Evolutionary conservation across 2,329 filamentous ascomycete species (phyloP), one percentile per base, ranked within the genome.

Genomic region (Clarireedia sp.): DNA sequence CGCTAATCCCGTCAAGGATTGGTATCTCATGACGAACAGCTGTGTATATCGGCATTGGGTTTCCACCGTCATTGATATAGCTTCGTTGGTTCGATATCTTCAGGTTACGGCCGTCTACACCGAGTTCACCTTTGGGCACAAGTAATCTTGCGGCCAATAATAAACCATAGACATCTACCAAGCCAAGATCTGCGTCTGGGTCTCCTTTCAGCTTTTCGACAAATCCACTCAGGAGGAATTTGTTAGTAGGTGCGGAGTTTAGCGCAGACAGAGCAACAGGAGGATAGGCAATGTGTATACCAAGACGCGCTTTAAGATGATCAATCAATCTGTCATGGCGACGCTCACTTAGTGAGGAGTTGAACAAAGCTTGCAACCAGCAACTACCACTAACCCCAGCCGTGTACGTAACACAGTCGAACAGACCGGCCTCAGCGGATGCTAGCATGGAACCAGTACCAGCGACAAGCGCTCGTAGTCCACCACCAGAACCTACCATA

Each of bases 21-120:
- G 92, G 94, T 23, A 99, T 97, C 69, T 99, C 94, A 66, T 99
- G 94, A 7, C 94, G 83, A 1, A 99, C 92, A 0, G 90, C 90
- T 0, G 92, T 95, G 66, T 99, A 99, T 49, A 99, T 96, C 0
- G 94, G 94, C 63, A 99, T 74, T 0, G 94, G 94, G 57, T 92
- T 81, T 46, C 87, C 81, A 1, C 94, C 94, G 58, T 86, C 79
- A 51, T 88, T 81, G 19, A 95, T 77, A 62, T 86, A 90, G 16
- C 80, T 77, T 55, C 84, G 78, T 70, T 99, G 94, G 64, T 89
- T 92, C 0, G 92, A 97, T 14, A 99, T 74, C 68, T 97, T 97
- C 63, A 96, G 85, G 69, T 97, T 91, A 57, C 77, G 74, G 38
- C 87, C 82, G 55, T 87, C 81, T 5, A 96, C 81, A 9, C 80